Base-by-base conservation (phyloP, 129 eudicot species). In the Oenanthe sinensis region DNA sequence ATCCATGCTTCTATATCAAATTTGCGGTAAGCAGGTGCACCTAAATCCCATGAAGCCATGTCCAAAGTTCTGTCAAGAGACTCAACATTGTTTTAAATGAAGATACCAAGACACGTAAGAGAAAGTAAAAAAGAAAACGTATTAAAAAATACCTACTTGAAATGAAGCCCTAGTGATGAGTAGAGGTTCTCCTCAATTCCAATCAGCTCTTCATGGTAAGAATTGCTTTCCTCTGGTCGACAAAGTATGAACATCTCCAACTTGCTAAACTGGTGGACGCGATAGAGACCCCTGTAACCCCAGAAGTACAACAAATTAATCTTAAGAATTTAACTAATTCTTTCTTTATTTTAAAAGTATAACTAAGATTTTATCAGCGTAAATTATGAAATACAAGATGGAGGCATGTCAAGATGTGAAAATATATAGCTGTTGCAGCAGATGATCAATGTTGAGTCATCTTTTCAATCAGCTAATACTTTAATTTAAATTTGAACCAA, bases 261-360 rank as follows among this genome's bases (percentile, higher is more conserved):
- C 89, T 94, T 94, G 87, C 98, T 94, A 81, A 94, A 94, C 77
- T 94, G 98, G 91, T 94, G 98, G 67, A 94, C 98, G 71, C 98
- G 87, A 81, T 94, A 94, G 54, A 94, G 87, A 30, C 98, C 98
- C 87, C 98, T 94, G 93, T 4, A 30, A 30, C 63, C 78, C 83
- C 80, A 78, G 60, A 81, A 74, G 77, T 42, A 36, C 20, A 54
- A 65, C 49, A 12, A 80, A 54, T 77, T 22, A 74, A 67, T 15
- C 11, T 40, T 11, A 13, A 37, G 17, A 12, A 42, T 42, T 58
- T 44, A 30, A 67, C 22, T 30, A 30, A 8, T 14, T 30, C 17
- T 67, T 26, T 14, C 72, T 67, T 24, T 58, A 45, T 5, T 47
- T 47, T 1, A 3, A 44, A 71, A 43, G 76, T 71, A 55, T 1